Evolutionary conservation across 305 asterid genomes (phyloP).

Genomic region (Ajuga reptans): DNA sequence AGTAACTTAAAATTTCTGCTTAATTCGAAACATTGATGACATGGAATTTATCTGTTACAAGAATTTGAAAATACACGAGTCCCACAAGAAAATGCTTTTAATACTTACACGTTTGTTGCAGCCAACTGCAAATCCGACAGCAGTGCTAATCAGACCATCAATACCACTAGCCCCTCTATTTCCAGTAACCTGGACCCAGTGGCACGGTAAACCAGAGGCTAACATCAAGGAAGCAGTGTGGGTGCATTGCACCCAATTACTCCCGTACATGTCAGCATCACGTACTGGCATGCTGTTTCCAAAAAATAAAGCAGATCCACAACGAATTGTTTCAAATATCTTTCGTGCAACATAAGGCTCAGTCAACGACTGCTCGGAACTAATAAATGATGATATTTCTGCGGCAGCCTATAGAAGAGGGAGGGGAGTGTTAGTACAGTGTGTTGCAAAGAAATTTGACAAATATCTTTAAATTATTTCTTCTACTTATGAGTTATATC

Average conservation of each 20-base stretch:
- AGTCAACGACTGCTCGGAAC: conserved; percentile 63
- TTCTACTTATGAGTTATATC: not conserved
- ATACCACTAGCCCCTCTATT: conserved; percentile 98
- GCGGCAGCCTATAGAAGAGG: conserved; percentile 56
- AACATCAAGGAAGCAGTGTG: conserved; percentile 36
- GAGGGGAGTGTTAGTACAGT: conserved; percentile 13
- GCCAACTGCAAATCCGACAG: conserved; percentile 88
- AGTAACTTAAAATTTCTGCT: too few relatives aligned
- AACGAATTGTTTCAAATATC: conserved; percentile 52
- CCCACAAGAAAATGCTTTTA: conserved; percentile 2
- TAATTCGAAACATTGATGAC: not conserved
- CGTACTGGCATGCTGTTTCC: conserved; percentile 99
- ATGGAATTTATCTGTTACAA: not conserved
- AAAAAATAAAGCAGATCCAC: conserved; percentile 78
- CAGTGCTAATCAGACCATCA: conserved; percentile 93
- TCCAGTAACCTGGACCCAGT: conserved; percentile 60
- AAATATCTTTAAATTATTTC: not conserved
- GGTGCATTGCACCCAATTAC: conserved; percentile 47
- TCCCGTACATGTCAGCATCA: conserved; percentile 87
- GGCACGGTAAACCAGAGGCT: conserved; percentile 61
- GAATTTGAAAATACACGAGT: not conserved
- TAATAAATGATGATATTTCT: conserved; percentile 63
- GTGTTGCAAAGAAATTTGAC: not conserved
- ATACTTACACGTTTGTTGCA: conserved; percentile 77
- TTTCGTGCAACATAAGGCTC: conserved; percentile 85